phyloP scores from a whole-genome alignment of 352 stramenopile species.

The Plasmopara viticola region DNA sequence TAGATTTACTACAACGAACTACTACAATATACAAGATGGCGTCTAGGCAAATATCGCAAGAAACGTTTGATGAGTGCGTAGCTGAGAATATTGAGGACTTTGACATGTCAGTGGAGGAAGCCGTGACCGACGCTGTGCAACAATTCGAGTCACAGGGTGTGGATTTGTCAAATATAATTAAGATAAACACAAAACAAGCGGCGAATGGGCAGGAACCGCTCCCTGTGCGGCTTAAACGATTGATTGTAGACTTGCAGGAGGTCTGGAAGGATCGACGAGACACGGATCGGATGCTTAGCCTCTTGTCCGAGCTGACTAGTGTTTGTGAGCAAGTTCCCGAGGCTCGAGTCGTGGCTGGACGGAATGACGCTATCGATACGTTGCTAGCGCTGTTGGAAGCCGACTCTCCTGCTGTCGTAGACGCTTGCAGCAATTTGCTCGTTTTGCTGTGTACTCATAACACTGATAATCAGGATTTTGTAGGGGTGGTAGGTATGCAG shows the following conservation, averaged over 20 bases:
- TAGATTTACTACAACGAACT: no score
- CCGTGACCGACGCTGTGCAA: slow-evolving; percentile 65
- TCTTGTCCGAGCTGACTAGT: slow-evolving; percentile 24
- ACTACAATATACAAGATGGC: background rate
- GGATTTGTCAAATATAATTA: slow-evolving; percentile 82
- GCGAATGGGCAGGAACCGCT: slow-evolving; percentile 13
- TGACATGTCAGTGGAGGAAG: slow-evolving; percentile 77
- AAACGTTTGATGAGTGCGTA: slow-evolving; percentile 88
- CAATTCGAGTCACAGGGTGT: slow-evolving; percentile 86
- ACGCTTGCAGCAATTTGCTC: slow-evolving; percentile 23
- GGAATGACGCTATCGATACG: slow-evolving; percentile 46
- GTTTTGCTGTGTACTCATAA: slow-evolving; percentile 36
- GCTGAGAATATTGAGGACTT: slow-evolving; percentile 88
- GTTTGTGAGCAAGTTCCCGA: slow-evolving; percentile 43
- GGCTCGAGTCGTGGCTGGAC: slow-evolving; percentile 53
- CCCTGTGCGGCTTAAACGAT: slow-evolving; percentile 26
- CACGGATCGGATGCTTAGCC: slow-evolving; percentile 11
- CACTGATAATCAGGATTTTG: slow-evolving; percentile 59
- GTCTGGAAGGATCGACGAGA: slow-evolving; percentile 1
- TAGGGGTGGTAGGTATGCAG: slow-evolving; percentile 14
- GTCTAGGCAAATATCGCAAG: slow-evolving; percentile 73
- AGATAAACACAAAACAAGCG: slow-evolving; percentile 15
- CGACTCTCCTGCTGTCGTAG: slow-evolving; percentile 5
- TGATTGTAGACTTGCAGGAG: slow-evolving; percentile 25
- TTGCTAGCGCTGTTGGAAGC: slow-evolving; percentile 33